These are phyloP conservation scores for Lunularia cruciata DNA, from an alignment of 225 moss, liverwort and hornwort genomes.

Conservation along the genomic window DNA sequence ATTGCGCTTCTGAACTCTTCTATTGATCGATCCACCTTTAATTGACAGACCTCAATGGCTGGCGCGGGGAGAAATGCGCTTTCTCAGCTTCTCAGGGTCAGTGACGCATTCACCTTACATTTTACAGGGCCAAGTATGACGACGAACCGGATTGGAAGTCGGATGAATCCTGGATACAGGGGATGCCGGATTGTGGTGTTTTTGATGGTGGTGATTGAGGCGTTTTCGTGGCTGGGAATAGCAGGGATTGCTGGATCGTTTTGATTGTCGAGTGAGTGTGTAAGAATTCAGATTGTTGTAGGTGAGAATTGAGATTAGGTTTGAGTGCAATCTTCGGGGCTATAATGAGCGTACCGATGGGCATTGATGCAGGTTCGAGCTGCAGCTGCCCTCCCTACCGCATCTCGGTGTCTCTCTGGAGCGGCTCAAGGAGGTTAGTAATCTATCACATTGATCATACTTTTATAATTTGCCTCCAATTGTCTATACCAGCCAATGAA, in stretches of 20 bases:
- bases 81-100: constrained; percentile 29
- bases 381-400: constrained; percentile 8
- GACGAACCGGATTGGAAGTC: background rate
- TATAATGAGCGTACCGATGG: background rate
- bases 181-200: background rate
- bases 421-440: constrained; percentile 21
- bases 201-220: background rate
- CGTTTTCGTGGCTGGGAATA: background rate
- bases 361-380: constrained; percentile 23
- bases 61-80: constrained; percentile 39
- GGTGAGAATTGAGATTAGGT: background rate
- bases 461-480: too few relatives aligned
- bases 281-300: background rate
- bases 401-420: constrained; percentile 27
- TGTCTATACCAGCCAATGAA: too few relatives aligned
- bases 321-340: too few relatives aligned
- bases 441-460: background rate
- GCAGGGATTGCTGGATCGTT: constrained; percentile 1
- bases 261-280: background rate
- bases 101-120: background rate
- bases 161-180: too few relatives aligned
- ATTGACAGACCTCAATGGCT: constrained; percentile 12
- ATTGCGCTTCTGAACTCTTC: background rate
- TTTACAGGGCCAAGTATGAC: too few relatives aligned
- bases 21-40: background rate